A percentile compares a stretch with the other conserved stretches of the same genome.
Conservation (phyloP, 148 eudicot genomes). For the Rhododendron molle region DNA sequence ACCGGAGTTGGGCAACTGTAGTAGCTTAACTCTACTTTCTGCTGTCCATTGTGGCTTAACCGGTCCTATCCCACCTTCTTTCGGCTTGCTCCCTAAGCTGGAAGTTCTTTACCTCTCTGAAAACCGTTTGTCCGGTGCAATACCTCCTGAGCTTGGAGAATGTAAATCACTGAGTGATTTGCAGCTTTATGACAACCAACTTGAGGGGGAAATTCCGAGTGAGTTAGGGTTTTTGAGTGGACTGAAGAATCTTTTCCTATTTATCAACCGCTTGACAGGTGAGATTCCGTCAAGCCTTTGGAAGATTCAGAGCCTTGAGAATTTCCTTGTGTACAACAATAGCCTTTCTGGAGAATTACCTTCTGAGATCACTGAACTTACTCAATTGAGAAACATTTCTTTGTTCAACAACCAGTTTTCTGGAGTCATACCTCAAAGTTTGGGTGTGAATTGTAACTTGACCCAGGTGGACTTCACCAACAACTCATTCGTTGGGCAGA, state of each 20-base stretch:
- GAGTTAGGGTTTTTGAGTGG: conserved; percentile 49
- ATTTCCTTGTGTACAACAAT: conserved; percentile 45
- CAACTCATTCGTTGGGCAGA: conserved; percentile 56
- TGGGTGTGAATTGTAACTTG: conserved; percentile 61
- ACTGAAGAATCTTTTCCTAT: conserved; percentile 36
- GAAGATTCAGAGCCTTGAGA: conserved; percentile 58
- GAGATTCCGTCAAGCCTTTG: conserved; percentile 59
- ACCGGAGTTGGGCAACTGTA: conserved; percentile 52
- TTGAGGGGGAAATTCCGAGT: conserved; percentile 61
- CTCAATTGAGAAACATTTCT: conserved; percentile 44
- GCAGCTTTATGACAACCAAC: conserved; percentile 41
- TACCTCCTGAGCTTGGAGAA: conserved; percentile 73
- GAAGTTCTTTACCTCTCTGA: conserved; percentile 38
- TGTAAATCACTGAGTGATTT: conserved; percentile 44
- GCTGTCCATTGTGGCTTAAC: conserved; percentile 45
- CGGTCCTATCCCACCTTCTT: conserved; percentile 61
- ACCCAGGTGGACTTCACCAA: conserved; percentile 51
- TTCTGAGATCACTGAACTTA: conserved; percentile 43
- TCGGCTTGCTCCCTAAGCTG: conserved; percentile 47
- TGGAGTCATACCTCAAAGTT: conserved; percentile 57
- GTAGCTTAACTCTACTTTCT: conserved; percentile 32
- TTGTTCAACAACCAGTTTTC: conserved; percentile 52
- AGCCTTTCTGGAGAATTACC: conserved; percentile 61
- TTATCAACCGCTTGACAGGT: conserved; percentile 50
- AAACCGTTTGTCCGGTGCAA: conserved; percentile 53